Evolutionary conservation across 805 yeast species (phyloP).

Genomic region (Saccharomycopsis oosterbeekiorum): DNA sequence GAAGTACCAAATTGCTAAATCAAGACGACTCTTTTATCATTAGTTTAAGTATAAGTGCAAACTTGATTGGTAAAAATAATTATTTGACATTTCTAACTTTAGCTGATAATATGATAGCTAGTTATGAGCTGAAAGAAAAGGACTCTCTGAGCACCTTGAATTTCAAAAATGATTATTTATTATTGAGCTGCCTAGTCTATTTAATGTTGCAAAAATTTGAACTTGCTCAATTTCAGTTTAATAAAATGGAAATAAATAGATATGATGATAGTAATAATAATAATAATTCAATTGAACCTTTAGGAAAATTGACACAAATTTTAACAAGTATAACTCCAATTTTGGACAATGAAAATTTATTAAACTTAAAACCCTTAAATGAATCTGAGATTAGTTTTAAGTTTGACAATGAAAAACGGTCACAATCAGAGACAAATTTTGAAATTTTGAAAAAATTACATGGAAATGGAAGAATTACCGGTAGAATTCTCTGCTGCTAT

Average conservation of each 20-base stretch:
- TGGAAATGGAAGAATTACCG: conserved; percentile 25
- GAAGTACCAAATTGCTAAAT: conserved; percentile 4
- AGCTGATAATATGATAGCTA: conserved; percentile 18
- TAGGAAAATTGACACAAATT: conserved; percentile 15
- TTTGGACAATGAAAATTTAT: conserved; percentile 18
- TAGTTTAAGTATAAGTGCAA: conserved; percentile 21
- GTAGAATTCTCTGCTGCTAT: conserved; percentile 27
- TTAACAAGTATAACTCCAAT: conserved; percentile 21
- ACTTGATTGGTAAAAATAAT: conserved; percentile 24
- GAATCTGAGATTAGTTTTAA: neutral
- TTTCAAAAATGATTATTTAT: conserved; percentile 8
- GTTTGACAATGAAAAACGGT: neutral
- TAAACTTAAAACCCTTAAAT: conserved; percentile 4
- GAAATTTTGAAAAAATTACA: conserved; percentile 23
- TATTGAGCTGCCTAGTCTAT: conserved; percentile 20
- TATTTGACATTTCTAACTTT: conserved; percentile 23
- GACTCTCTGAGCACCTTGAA: neutral
- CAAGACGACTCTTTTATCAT: conserved; percentile 12
- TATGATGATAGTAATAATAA: neutral
- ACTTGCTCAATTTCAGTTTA: conserved; percentile 8
- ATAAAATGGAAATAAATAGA: neutral
- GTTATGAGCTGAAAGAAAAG: neutral
- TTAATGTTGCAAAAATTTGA: conserved; percentile 22
- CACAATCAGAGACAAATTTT: conserved; percentile 15
- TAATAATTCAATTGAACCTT: neutral